Evolutionary conservation across 306 rosid genomes (phyloP).

Genomic region (Boehmeria nivea): DNA sequence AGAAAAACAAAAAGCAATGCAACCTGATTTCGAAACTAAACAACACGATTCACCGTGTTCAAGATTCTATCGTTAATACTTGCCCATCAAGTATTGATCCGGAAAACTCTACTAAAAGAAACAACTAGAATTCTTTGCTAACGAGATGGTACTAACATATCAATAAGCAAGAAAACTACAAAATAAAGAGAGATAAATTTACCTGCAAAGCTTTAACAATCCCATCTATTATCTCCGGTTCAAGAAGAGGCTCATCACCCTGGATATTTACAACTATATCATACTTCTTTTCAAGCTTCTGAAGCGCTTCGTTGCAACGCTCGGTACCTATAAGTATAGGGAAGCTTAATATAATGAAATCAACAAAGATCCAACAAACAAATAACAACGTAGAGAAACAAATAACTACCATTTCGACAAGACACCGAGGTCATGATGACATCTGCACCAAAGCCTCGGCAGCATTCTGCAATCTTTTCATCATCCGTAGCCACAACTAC

Average conservation of each 20-base stretch:
- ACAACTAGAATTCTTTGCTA: too few relatives aligned
- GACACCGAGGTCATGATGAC: constrained; percentile 93
- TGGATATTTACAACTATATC: constrained; percentile 96
- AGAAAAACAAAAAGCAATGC: background rate
- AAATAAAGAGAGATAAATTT: too few relatives aligned
- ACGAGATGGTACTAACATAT: constrained; percentile 5
- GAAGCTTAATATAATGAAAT: constrained; percentile 12
- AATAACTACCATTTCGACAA: constrained; percentile 64
- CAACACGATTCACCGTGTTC: too few relatives aligned
- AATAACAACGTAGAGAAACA: background rate
- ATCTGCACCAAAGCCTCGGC: constrained; percentile 81
- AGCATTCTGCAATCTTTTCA: constrained; percentile 81
- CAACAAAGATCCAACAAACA: too few relatives aligned
- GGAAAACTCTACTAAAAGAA: too few relatives aligned
- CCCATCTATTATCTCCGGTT: constrained; percentile 90
- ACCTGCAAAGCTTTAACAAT: constrained; percentile 92
- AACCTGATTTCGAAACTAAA: too few relatives aligned
- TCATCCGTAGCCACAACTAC: constrained; percentile 96
- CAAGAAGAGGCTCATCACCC: constrained; percentile 94
- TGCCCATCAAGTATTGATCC: too few relatives aligned
- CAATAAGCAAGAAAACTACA: background rate
- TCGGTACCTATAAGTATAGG: constrained; percentile 59
- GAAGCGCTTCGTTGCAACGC: constrained; percentile 89
- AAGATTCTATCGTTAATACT: too few relatives aligned
- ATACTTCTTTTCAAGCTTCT: constrained; percentile 71